A percentile compares a stretch with the other conserved stretches of the same genome.
phyloP scores from a whole-genome alignment of 2,329 filamentous ascomycete genomes.

The Emmonsiellopsis sp. region DNA sequence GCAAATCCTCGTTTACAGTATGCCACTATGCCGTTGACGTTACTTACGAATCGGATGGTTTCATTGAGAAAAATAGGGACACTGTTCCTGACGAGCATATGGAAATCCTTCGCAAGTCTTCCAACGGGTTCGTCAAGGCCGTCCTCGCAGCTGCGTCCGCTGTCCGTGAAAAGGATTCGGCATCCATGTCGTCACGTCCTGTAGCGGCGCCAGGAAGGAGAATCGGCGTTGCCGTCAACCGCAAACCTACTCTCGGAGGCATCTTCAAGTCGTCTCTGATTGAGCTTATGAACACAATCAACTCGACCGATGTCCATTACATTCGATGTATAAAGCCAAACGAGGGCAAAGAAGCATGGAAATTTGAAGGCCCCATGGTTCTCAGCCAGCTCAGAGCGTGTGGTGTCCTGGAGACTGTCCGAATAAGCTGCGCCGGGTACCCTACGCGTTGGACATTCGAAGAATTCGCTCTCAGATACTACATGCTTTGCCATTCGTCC shows the following conservation, averaged over 20 bases:
- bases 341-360: conserved; percentile 92
- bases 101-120: conserved; percentile 76
- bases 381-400: conserved; percentile 93
- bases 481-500: conserved; percentile 86
- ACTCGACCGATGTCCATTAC: conserved; percentile 96
- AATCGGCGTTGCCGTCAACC: conserved; percentile 83
- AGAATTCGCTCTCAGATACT: conserved; percentile 94
- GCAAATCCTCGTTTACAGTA: conserved; percentile 94
- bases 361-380: conserved; percentile 98
- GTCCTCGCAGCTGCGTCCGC: conserved; percentile 77
- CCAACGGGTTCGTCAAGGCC: conserved; percentile 72
- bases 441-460: conserved; percentile 98
- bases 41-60: conserved; percentile 96
- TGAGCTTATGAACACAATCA: conserved; percentile 96
- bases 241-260: conserved; percentile 92
- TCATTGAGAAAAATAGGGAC: conserved; percentile 98
- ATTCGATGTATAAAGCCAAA: conserved; percentile 99
- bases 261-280: conserved; percentile 99
- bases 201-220: conserved; percentile 64
- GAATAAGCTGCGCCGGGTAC: conserved; percentile 95
- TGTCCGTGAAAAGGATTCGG: conserved; percentile 79
- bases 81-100: conserved; percentile 98
- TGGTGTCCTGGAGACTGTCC: conserved; percentile 95
- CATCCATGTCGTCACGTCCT: conserved; percentile 60
- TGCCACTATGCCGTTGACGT: conserved; percentile 98